phyloP scores from a whole-genome alignment of 192 early-diverging fungal species.

The Allomyces arbusculus region DNA sequence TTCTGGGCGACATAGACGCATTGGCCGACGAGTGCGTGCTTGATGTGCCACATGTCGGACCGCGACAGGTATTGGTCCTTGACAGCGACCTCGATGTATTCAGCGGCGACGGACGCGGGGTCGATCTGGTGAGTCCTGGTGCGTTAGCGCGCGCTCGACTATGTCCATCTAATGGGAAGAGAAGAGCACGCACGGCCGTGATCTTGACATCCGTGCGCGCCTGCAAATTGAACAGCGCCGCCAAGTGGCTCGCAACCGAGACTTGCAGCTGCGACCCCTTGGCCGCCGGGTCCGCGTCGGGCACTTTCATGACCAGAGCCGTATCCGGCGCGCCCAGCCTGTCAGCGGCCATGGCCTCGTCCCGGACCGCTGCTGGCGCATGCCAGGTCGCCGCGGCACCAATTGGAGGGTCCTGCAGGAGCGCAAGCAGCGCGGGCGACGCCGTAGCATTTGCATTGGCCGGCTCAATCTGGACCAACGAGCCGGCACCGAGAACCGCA shows the following conservation, averaged over 20 bases:
- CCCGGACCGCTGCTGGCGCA: too few relatives aligned
- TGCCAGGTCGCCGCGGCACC: too few relatives aligned
- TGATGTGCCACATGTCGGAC: constrained; percentile 83
- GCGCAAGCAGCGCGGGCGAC: too few relatives aligned
- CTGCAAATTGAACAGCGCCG: constrained; percentile 35
- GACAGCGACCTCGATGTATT: constrained; percentile 69
- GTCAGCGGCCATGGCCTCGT: too few relatives aligned
- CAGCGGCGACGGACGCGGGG: constrained; percentile 36
- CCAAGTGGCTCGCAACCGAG: constrained; percentile 45
- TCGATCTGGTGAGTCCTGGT: constrained; percentile 54
- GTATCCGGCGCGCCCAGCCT: too few relatives aligned
- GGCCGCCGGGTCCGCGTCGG: too few relatives aligned
- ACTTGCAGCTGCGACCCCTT: constrained; percentile 18
- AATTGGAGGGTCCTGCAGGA: too few relatives aligned
- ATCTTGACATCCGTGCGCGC: constrained; percentile 38
- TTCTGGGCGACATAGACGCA: constrained; percentile 61
- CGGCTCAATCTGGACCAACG: too few relatives aligned
- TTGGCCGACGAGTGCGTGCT: constrained; percentile 39
- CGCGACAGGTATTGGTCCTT: constrained; percentile 79
- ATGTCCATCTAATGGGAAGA: background rate
- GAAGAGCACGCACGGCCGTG: constrained; percentile 2
- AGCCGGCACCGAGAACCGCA: too few relatives aligned
- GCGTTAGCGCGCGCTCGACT: too few relatives aligned
- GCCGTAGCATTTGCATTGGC: too few relatives aligned
- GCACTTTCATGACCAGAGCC: too few relatives aligned